These are phyloP conservation scores for Aspergillus luchuensis DNA, from an alignment of 2,329 filamentous ascomycete genomes.

Conservation along the genomic window DNA sequence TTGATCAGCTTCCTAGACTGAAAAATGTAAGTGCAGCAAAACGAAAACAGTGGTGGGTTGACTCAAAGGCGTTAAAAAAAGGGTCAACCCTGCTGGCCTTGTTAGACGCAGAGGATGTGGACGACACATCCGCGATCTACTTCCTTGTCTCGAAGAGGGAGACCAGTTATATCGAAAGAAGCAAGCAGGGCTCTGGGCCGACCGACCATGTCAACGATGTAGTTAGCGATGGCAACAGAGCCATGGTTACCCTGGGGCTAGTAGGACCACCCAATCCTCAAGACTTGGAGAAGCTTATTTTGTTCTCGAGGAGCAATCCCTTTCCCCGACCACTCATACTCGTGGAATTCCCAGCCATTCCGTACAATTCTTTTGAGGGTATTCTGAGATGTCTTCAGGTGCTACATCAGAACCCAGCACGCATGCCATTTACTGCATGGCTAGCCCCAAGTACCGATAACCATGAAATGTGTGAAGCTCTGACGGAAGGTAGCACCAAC, in stretches of 20 bases:
- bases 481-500: not conserved
- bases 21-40: not conserved
- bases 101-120: conserved; percentile 6
- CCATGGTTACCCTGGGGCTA: conserved; percentile 5
- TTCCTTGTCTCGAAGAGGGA: conserved; percentile 9
- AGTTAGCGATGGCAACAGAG: conserved; percentile 2
- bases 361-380: conserved; percentile 16
- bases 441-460: not conserved
- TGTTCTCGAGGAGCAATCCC: not conserved
- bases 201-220: not conserved
- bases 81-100: conserved; percentile 5
- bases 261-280: not conserved
- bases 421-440: conserved; percentile 9
- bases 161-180: not conserved
- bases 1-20: conserved; percentile 10
- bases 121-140: conserved; percentile 9
- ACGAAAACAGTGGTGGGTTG: conserved; percentile 10
- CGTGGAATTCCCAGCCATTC: conserved; percentile 16
- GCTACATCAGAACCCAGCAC: conserved; percentile 1
- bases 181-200: not conserved
- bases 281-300: conserved; percentile 2
- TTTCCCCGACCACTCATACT: conserved; percentile 9
- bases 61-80: conserved; percentile 6
- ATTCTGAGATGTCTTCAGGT: conserved; percentile 16
- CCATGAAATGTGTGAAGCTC: not conserved